Percentiles rank a stretch among this genome's conserved stretches.
Conservation (phyloP, 345 rosid genomes). For the Erysimum cheiranthoides region DNA sequence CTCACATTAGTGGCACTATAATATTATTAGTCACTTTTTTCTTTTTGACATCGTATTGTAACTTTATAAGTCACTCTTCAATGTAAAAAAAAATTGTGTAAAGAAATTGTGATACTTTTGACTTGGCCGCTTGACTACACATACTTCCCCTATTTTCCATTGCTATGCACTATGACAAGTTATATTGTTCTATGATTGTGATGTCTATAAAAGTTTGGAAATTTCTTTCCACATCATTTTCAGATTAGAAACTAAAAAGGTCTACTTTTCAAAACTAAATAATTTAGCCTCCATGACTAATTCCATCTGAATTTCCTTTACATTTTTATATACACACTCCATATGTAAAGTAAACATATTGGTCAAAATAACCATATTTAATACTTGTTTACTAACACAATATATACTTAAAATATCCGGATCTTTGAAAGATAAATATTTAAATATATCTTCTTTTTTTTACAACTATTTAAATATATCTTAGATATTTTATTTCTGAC, state of each 20-base stretch:
- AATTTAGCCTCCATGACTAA: not conserved
- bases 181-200: not conserved
- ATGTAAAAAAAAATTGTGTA: not conserved
- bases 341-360: not conserved
- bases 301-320: not conserved
- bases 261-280: slow-evolving; percentile 3
- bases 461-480: not conserved
- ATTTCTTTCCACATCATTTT: slow-evolving; percentile 11
- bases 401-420: too few relatives aligned
- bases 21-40: too few relatives aligned
- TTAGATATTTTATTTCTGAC: not conserved
- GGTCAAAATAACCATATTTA: too few relatives aligned
- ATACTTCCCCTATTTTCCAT: not conserved
- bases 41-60: too few relatives aligned
- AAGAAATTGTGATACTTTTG: slow-evolving; percentile 19
- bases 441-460: too few relatives aligned
- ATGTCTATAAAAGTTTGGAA: slow-evolving; percentile 1
- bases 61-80: slow-evolving; percentile 5
- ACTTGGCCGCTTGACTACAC: slow-evolving; percentile 7
- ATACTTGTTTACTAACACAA: too few relatives aligned
- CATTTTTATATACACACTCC: not conserved
- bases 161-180: too few relatives aligned
- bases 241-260: not conserved
- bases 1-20: too few relatives aligned
- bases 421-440: too few relatives aligned